These are phyloP conservation scores for Tranzscheliella williamsii DNA, from an alignment of 1,284 basidiomycete genomes.

Conservation along the genomic window DNA sequence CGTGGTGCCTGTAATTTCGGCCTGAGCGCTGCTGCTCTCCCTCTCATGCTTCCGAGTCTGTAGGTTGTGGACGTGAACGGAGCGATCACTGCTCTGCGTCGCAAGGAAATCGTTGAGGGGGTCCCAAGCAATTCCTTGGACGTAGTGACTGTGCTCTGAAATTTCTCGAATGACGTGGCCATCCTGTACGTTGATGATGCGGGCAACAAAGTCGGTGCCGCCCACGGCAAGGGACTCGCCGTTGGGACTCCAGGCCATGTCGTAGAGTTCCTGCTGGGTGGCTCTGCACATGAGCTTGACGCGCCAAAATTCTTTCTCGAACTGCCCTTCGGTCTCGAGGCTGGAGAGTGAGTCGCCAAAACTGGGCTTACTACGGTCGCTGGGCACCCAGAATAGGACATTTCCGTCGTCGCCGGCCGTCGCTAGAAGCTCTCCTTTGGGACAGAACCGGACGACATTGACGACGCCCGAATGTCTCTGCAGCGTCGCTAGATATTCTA, in stretches of 20 bases:
- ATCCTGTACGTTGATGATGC: conserved; percentile 77
- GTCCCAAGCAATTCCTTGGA: conserved; percentile 61
- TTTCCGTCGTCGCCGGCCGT: conserved; percentile 79
- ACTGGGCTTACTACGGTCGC: conserved; percentile 67
- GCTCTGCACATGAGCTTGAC: conserved; percentile 81
- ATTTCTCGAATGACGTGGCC: conserved; percentile 62
- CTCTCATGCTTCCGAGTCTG: conserved; percentile 16
- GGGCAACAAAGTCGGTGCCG: conserved; percentile 91
- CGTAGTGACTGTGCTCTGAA: conserved; percentile 58
- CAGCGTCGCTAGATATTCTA: conserved; percentile 93
- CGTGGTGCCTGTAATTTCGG: conserved; percentile 4
- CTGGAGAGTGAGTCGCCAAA: conserved; percentile 68
- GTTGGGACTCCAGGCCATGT: conserved; percentile 93
- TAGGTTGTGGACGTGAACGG: conserved; percentile 50
- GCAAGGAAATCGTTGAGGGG: conserved; percentile 56
- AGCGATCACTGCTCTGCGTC: conserved; percentile 58
- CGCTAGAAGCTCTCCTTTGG: conserved; percentile 62
- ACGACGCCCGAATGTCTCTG: conserved; percentile 91
- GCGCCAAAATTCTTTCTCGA: conserved; percentile 95
- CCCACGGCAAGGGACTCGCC: conserved; percentile 91
- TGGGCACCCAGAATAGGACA: conserved; percentile 91
- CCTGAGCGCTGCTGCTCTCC: background rate
- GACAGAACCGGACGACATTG: conserved; percentile 94
- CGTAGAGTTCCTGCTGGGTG: conserved; percentile 76
- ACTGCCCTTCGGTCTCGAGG: conserved; percentile 72